These are phyloP conservation scores for Exophiala aquamarina DNA, from an alignment of 2,329 filamentous ascomycete genomes.

Conservation along the genomic window DNA sequence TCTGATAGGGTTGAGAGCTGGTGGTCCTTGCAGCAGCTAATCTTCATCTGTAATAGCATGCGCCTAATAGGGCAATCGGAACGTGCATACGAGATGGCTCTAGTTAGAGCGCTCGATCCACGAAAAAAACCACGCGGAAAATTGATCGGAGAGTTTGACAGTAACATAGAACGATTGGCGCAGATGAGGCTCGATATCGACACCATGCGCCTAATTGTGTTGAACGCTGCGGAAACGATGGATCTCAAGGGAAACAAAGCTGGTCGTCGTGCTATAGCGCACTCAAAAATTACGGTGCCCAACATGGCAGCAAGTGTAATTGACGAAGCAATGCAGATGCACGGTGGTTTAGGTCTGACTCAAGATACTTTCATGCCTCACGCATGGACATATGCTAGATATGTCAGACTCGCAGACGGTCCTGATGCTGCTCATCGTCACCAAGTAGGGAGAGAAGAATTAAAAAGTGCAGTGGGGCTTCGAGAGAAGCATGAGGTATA, in stretches of 20 bases:
- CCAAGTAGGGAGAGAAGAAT: slow-evolving; percentile 37
- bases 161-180: slow-evolving; percentile 84
- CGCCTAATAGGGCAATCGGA: slow-evolving; percentile 79
- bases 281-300: slow-evolving; percentile 18
- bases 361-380: slow-evolving; percentile 88
- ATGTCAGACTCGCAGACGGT: slow-evolving; percentile 75
- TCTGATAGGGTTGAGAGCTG: too few species aligned
- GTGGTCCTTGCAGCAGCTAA: too few species aligned
- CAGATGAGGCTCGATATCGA: slow-evolving; percentile 83
- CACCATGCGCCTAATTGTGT: slow-evolving; percentile 74
- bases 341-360: slow-evolving; percentile 76
- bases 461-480: slow-evolving; percentile 9
- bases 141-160: slow-evolving; percentile 75
- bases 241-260: slow-evolving; percentile 80
- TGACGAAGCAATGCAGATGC: slow-evolving; percentile 24
- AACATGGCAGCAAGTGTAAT: slow-evolving; percentile 16
- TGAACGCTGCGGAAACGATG: slow-evolving; percentile 87
- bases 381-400: slow-evolving; percentile 75
- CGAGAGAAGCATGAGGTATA: slow-evolving; percentile 7
- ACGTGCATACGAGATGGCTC: slow-evolving; percentile 81
- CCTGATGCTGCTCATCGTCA: slow-evolving; percentile 83
- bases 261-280: slow-evolving; percentile 71
- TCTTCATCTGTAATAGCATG: slow-evolving; percentile 65
- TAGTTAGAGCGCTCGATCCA: slow-evolving; percentile 81
- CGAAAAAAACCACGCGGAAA: slow-evolving; percentile 82